A percentile compares a stretch with the other conserved stretches of the same genome.
Evolutionary conservation across 169 alveolate species (phyloP).

Genomic region (Plasmodium knowlesi): DNA sequence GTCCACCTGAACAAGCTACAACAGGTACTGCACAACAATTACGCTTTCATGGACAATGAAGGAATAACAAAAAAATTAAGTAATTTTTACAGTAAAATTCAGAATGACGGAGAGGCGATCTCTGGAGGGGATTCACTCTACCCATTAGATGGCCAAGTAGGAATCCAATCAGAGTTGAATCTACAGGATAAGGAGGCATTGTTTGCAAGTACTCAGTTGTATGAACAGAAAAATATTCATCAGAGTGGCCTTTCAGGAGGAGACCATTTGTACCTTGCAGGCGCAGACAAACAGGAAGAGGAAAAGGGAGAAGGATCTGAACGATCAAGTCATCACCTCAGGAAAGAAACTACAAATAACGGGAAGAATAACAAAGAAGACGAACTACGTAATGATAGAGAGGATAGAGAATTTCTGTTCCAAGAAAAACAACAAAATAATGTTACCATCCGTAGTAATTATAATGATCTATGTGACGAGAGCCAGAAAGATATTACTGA

Average conservation of each 20-base stretch:
- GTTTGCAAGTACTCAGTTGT: not conserved
- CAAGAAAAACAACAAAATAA: not conserved
- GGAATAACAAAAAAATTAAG: not conserved
- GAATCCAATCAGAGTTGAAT: not conserved
- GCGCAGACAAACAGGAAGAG: not conserved
- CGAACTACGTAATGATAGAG: not conserved
- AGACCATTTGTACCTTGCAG: not conserved
- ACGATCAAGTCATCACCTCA: not conserved
- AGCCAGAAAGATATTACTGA: not conserved
- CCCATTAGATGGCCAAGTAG: not conserved
- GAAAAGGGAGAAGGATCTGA: not conserved
- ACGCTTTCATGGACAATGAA: constrained; percentile 6
- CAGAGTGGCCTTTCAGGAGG: too few species aligned
- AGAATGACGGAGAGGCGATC: not conserved
- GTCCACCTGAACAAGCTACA: not conserved
- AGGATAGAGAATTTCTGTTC: not conserved
- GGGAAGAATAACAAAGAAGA: not conserved
- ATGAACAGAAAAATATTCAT: not conserved
- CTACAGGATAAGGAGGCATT: not conserved
- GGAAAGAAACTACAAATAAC: not conserved
- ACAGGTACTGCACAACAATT: not conserved
- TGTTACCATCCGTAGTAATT: not conserved
- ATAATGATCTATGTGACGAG: not conserved
- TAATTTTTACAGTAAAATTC: constrained; percentile 9
- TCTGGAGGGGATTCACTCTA: not conserved